phyloP scores from a whole-genome alignment of 768 basidiomycete species.

The Cystobasidium onofrii region DNA sequence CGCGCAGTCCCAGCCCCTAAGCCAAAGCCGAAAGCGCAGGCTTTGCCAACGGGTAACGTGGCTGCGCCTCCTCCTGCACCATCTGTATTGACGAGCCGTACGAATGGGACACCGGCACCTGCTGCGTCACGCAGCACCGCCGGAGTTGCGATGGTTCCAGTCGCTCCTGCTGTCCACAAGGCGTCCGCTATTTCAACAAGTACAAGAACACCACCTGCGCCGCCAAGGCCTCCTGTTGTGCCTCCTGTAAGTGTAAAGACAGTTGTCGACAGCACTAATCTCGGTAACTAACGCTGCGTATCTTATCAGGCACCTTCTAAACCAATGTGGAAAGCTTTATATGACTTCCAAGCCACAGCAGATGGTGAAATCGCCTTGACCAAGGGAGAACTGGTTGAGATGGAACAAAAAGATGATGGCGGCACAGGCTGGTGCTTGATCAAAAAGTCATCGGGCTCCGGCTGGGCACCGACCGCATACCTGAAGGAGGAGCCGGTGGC shows the following conservation, averaged over 20 bases:
- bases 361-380: slow-evolving; percentile 79
- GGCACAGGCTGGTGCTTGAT: slow-evolving; percentile 85
- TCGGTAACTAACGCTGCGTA: not conserved
- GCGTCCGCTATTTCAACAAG: slow-evolving; percentile 41
- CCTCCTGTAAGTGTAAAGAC: slow-evolving; percentile 46
- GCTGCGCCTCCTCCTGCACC: slow-evolving; percentile 42
- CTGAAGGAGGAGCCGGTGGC: slow-evolving; percentile 69
- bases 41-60: slow-evolving; percentile 42
- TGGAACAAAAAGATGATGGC: slow-evolving; percentile 78
- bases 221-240: slow-evolving; percentile 52
- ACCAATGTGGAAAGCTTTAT: slow-evolving; percentile 49
- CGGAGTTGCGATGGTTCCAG: not conserved
- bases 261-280: too few relatives aligned
- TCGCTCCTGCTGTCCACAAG: not conserved
- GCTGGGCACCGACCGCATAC: slow-evolving; percentile 93
- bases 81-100: slow-evolving; percentile 11
- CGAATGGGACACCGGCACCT: not conserved
- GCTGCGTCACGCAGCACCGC: not conserved
- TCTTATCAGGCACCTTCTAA: slow-evolving; percentile 15
- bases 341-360: slow-evolving; percentile 76
- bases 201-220: slow-evolving; percentile 50
- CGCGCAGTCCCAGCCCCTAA: slow-evolving; percentile 45
- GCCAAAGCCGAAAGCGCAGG: slow-evolving; percentile 47
- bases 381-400: slow-evolving; percentile 86
- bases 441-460: slow-evolving; percentile 69